Base-by-base conservation (phyloP, 1,139 yeast species). In the Lodderomyces theae region DNA sequence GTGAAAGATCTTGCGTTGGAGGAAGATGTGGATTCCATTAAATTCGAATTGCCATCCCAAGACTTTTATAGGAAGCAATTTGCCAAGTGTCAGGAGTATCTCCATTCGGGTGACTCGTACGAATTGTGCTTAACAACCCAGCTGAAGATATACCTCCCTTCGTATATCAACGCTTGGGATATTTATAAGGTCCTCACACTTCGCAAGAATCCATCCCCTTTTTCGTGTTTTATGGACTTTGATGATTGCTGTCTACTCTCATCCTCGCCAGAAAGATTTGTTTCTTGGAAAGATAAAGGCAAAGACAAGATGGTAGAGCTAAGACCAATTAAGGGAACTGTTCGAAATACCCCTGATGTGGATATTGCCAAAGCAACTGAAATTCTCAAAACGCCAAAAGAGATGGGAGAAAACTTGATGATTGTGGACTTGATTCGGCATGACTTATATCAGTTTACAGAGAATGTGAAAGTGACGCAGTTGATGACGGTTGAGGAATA, bases 281-380 rank as follows among this genome's bases (percentile, higher is more conserved):
- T 94, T 43, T 78, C 84, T 3, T 94, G 97, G 97, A 73, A 74
- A 48, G 71, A 67, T 35, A 46, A 39, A 3, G 35, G 42, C 13
- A 43, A 38, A 0, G 41, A 45, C 1, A 63, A 66, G 37, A 51
- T 58, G 2, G 86, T 92, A 46, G 95, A 92, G 61, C 72, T 92
- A 53, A 73, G 97, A 39, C 99, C 99, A 1, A 92, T 94, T 45
- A 94, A 94, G 57, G 99, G 98, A 3, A 94, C 99, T 0, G 96
- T 94, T 1, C 78, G 71, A 47, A 89, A 88, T 51, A 66, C 77
- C 0, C 66, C 73, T 0, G 72, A 64, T 0, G 69, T 80, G 56
- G 66, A 72, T n/a, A 51, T 66, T 8, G 82, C 70, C 26, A 65
- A 66, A 33, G 98, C 97, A 1, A 70, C 80, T 5, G 58, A 63